Conservation (phyloP, 306 rosid species). For the Cucumis melo region DNA sequence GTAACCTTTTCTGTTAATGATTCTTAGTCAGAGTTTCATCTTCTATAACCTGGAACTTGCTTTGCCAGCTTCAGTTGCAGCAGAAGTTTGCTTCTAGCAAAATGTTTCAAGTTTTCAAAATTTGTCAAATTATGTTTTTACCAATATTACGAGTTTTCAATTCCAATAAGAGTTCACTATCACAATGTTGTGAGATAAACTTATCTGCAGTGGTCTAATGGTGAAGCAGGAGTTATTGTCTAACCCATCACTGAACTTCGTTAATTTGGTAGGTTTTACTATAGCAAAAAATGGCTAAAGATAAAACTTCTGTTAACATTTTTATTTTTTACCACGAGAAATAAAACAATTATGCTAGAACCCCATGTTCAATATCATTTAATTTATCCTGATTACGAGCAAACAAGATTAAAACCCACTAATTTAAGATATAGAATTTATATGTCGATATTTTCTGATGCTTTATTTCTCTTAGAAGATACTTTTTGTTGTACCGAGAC, state of each 20-base stretch:
- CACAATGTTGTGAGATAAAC: background rate
- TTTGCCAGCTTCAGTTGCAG: background rate
- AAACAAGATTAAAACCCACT: background rate
- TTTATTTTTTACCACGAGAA: background rate
- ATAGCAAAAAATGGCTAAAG: background rate
- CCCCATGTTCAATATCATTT: background rate
- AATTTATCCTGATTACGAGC: background rate
- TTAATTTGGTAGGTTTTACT: background rate
- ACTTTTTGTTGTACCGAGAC: background rate
- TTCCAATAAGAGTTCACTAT: background rate
- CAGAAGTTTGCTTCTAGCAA: background rate
- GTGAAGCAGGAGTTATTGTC: background rate
- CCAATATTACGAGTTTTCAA: background rate
- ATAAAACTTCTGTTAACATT: background rate
- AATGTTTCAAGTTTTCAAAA: background rate
- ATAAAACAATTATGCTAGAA: background rate
- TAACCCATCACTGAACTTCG: background rate
- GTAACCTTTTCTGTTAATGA: background rate
- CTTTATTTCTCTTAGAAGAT: background rate
- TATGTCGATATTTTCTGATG: background rate
- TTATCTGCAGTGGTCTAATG: background rate
- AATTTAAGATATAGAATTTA: background rate
- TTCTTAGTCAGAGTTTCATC: background rate
- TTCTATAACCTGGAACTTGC: background rate
- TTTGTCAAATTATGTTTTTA: background rate